Evolutionary conservation across 2,329 filamentous ascomycete species (phyloP), one percentile per base, ranked within the genome.

Genomic region (Scedosporium minutisporum): DNA sequence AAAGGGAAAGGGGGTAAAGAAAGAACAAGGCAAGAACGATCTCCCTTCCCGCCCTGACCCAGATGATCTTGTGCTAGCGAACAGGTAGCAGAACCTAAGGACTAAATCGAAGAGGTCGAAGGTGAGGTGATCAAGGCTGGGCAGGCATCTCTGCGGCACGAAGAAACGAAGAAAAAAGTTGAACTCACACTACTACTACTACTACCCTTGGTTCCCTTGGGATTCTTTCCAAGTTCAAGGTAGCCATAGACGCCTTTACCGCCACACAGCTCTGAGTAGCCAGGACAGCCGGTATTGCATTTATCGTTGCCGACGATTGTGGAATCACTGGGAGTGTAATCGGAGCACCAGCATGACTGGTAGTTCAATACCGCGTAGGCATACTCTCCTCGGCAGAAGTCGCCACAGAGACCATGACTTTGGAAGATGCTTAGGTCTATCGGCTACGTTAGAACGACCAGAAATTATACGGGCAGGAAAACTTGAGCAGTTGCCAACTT

Each of bases 261-360:
- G 64, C 90, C 90, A 69, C 90, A 93, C 10, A 77, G 73, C 65
- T 93, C 88, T 1, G 83, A 83, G 69, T 82, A 93, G n/a, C 88
- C 90, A 7, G 88, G 88, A 67, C 90, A 93, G 16, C 73, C 60
- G 0, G 71, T 72, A 66, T 80, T 73, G 74, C 90, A 93, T 23
- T 80, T 68, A 41, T 65, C 66, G 1, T 74, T 72, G 23, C 75
- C 69, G 60, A 79, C 75, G 62, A 77, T 71, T 38, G 70, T 71
- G 21, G 69, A 70, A 38, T 75, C 66, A 59, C 77, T 76, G 7
- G 90, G 90, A 2, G 80, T 79, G 68, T 86, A 86, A 71, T 91
- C 82, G 44, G 87, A 87, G 71, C 90, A 93, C 88, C 88, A 93
- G 71, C 90, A 93, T 60, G 79, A 73, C 38, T 83, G 77, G 16